phyloP scores from a whole-genome alignment of 768 basidiomycete species.

The Piloderma croceum region DNA sequence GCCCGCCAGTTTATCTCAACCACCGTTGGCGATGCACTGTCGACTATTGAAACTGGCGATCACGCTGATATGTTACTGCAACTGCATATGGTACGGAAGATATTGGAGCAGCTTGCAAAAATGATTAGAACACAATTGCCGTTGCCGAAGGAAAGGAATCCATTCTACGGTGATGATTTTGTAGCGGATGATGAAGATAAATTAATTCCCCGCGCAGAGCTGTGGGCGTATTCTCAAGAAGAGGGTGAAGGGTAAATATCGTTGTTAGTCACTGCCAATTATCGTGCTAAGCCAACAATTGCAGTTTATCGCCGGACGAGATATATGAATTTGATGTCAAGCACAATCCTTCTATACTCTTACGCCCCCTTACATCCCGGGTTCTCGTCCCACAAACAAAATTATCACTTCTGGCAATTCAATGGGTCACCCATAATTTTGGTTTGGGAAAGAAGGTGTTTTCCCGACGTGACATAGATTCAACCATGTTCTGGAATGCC shows the following conservation, averaged over 20 bases:
- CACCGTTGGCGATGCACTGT: constrained; percentile 12
- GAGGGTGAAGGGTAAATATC: too few species aligned
- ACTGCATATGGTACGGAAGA: constrained; percentile 8
- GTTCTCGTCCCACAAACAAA: constrained; percentile 20
- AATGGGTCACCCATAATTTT: constrained; percentile 18
- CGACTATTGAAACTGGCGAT: neutral
- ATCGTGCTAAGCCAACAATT: too few species aligned
- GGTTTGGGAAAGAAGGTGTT: constrained; percentile 19
- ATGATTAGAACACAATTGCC: constrained; percentile 19
- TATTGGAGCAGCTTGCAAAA: constrained; percentile 11
- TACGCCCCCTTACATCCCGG: constrained; percentile 4
- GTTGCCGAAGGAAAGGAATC: constrained; percentile 14
- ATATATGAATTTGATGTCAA: constrained; percentile 17
- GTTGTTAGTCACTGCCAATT: too few species aligned
- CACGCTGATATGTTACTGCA: constrained; percentile 6
- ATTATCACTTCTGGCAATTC: constrained; percentile 15
- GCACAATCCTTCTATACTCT: constrained; percentile 12
- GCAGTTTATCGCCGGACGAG: constrained; percentile 9
- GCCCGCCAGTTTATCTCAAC: constrained; percentile 12
- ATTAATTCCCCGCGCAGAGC: constrained; percentile 13
- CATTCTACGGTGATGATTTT: constrained; percentile 16
- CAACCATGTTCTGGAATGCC: constrained; percentile 15
- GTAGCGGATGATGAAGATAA: constrained; percentile 15
- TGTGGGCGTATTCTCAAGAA: too few species aligned
- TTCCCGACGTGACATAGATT: constrained; percentile 13